Base-by-base conservation (phyloP, 192 early-diverging fungal species). In the Entomortierella lignicola region DNA sequence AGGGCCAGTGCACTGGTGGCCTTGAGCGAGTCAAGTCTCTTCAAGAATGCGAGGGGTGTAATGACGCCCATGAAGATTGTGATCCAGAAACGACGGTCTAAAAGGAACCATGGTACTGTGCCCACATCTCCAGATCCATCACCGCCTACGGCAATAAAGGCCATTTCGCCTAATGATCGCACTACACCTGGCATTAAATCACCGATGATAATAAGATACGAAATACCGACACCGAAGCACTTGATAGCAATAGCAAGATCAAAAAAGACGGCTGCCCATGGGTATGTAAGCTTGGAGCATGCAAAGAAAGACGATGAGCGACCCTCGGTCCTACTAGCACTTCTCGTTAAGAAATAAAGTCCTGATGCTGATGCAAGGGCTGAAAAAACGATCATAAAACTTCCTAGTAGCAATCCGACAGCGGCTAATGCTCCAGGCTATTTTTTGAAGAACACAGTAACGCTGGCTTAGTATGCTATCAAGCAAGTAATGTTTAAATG, bases 221-320 rank as follows among this genome's bases (percentile, higher is more conserved):
- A 95, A 41, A 98, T 90, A 21, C 91, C 91, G 21, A 99, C 98
- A 32, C 97, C 97, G 86, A 99, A 99, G 71, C 98, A 99, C 70
- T 99, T 99, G 74, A 99, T 88, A 7, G 97, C 96, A 79, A 99
- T 98, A n/a, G 98, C 97, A 20, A 92, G 53, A 67, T 99, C 98
- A 66, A 99, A 98, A 51, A 89, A 90, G 11, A 96, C 84, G 6
- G 94, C 95, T 0, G 96, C 94, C 26, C 75, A 73, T 21, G 97
- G 96, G 80, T 96, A 99, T 1, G 98, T 99, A 51, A 97, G 86
- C 70, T 95, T 91, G 8, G 95, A 89, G 27, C 96, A 87, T 8
- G 94, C 89, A 83, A 97, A 97, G 73, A 99, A 99, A 15, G 94
- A 96, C 7, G 95, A 85, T 41, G 90, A 82, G 15, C 98, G 88